A percentile compares a stretch with the other conserved stretches of the same genome.
Evolutionary conservation across 1,284 basidiomycete species (phyloP).

Genomic region (Garcileccinum viscosum): DNA sequence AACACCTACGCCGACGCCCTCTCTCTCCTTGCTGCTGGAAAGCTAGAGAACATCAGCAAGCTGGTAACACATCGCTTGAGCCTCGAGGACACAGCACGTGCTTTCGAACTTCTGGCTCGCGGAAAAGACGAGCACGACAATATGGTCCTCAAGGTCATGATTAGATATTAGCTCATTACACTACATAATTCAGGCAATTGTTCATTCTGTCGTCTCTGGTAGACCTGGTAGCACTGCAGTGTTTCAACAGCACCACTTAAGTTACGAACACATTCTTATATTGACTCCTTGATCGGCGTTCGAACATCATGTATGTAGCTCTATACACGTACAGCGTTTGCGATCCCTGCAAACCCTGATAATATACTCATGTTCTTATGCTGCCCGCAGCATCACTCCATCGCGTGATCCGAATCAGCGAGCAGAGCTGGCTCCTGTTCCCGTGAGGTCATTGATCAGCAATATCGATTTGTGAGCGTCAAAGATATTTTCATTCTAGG

Average conservation of each 20-base stretch:
- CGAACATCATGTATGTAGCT: constrained; percentile 29
- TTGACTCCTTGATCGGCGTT: constrained; percentile 16
- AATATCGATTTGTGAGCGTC: not conserved
- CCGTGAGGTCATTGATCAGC: constrained; percentile 21
- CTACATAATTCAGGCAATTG: not conserved
- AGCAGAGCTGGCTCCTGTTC: not conserved
- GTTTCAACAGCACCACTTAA: constrained; percentile 14
- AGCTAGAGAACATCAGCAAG: constrained; percentile 69
- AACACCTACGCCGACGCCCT: constrained; percentile 90
- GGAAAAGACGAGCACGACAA: constrained; percentile 81
- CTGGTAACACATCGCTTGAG: constrained; percentile 84
- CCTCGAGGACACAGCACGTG: constrained; percentile 69
- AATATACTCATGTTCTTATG: constrained; percentile 5
- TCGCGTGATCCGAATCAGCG: not conserved
- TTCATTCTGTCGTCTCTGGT: constrained; percentile 13
- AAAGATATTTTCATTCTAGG: constrained; percentile 12
- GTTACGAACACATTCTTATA: constrained; percentile 21
- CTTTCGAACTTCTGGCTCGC: constrained; percentile 80
- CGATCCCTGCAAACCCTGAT: constrained; percentile 6
- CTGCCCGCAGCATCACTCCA: not conserved
- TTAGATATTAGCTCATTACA: constrained; percentile 48
- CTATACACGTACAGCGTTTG: constrained; percentile 20
- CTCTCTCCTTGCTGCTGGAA: constrained; percentile 72
- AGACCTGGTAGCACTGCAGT: constrained; percentile 15
- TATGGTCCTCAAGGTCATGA: constrained; percentile 86